Evolutionary conservation across 306 rosid genomes (phyloP).

Genomic region (Pachyrhizus erosus): DNA sequence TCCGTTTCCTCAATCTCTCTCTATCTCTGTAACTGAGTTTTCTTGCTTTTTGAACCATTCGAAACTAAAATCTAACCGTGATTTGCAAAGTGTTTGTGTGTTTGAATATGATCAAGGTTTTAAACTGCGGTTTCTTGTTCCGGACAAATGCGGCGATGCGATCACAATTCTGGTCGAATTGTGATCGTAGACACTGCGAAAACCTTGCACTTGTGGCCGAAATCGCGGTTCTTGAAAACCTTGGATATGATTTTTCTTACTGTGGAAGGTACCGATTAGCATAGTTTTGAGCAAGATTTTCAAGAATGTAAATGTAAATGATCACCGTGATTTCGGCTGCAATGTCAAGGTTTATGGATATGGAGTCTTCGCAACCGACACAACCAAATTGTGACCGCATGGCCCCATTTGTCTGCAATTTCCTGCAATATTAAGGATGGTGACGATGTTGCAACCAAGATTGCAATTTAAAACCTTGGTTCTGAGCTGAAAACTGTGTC

Average conservation of each 20-base stretch:
- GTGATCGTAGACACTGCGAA: not conserved
- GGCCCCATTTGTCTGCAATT: not conserved
- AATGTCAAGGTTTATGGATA: not conserved
- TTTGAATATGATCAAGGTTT: not conserved
- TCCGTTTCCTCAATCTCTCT: not conserved
- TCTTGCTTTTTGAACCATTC: not conserved
- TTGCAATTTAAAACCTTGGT: not conserved
- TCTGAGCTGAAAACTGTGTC: constrained; percentile 15
- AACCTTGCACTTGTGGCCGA: not conserved
- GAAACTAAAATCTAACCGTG: not conserved
- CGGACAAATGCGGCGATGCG: not conserved
- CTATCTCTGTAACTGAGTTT: not conserved
- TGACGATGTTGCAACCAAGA: not conserved
- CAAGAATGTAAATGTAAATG: not conserved
- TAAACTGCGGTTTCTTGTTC: not conserved
- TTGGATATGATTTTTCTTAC: not conserved
- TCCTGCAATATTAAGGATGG: not conserved
- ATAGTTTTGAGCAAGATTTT: not conserved
- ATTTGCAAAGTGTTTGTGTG: not conserved
- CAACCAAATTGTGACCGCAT: too few species aligned
- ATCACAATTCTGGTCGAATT: too few species aligned
- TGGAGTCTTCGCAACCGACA: too few species aligned
- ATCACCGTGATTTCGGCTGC: not conserved
- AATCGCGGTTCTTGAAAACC: not conserved
- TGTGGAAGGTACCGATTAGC: not conserved